Evolutionary conservation across 2,329 filamentous ascomycete species (phyloP).

Genomic region (Escovopsis weberi): DNA sequence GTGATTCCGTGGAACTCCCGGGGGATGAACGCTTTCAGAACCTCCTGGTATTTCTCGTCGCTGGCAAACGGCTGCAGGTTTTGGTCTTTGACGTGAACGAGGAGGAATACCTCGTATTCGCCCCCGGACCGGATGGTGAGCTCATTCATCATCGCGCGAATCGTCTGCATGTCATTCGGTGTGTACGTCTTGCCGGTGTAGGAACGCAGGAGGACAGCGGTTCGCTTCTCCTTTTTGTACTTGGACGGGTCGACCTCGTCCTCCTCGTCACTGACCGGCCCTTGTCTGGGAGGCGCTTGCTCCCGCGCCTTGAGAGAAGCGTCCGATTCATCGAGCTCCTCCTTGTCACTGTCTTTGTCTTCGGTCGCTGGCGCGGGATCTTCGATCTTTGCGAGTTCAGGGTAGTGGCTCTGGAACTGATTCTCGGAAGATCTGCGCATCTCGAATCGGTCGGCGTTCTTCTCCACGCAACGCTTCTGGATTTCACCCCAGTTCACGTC

Average conservation of each 20-base stretch:
- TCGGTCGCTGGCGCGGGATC: not conserved
- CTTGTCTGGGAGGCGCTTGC: not conserved
- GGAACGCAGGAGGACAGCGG: conserved; percentile 61
- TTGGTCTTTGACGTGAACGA: conserved; percentile 62
- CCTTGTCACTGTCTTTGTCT: too few relatives aligned
- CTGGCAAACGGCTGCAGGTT: conserved; percentile 44
- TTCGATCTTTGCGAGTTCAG: conserved; percentile 15
- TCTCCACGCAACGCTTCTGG: conserved; percentile 49
- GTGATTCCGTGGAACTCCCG: conserved; percentile 56
- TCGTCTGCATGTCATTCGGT: conserved; percentile 62
- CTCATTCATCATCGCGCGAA: conserved; percentile 68
- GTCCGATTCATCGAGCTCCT: not conserved
- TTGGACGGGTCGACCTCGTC: conserved; percentile 5
- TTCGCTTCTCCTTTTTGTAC: conserved; percentile 35
- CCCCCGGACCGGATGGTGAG: conserved; percentile 61
- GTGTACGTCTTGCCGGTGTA: conserved; percentile 65
- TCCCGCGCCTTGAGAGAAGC: not conserved
- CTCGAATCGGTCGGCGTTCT: conserved; percentile 52
- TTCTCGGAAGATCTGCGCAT: conserved; percentile 26
- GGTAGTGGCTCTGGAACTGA: conserved; percentile 27
- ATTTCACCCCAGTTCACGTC: conserved; percentile 56
- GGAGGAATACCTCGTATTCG: conserved; percentile 65
- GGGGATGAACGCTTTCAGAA: conserved; percentile 50
- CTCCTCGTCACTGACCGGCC: conserved; percentile 2
- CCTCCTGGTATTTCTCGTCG: conserved; percentile 40